Base-by-base conservation (phyloP, 495 filamentous ascomycete genomes). In the Penicillium tannophilum region DNA sequence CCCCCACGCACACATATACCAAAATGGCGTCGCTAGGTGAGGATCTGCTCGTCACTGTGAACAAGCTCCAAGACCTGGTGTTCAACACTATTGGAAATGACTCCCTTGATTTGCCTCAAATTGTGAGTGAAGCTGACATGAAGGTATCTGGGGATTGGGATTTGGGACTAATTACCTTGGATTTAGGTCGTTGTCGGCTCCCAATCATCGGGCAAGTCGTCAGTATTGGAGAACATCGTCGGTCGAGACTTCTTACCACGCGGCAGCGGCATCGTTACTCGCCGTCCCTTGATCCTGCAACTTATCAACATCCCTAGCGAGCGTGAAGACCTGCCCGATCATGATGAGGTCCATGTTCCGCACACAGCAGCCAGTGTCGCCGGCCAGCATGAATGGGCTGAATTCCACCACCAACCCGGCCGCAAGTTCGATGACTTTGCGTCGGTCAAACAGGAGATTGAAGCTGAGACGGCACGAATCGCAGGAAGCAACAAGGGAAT, bases 31-130 rank as follows among this genome's bases (percentile, higher is more conserved):
- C 84, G 58, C 84, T 97, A 54, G 94, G 94, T 66, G 94, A 98
- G 67, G 92, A 97, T 72, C 79, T 98, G 71, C 83, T 98, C 69
- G 84, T 84, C 55, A 93, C 89, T 50, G 94, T 98, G 71, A 98
- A 98, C 78, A 93, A 93, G 78, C 83, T 98, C 60, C 95, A 98
- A 69, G 94, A 99, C 76, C 76, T 99, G 68, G 94, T 98, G 57
- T 98, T 98, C 79, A 98, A 98, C 79, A 98, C 95, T 52, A 98
- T 98, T 71, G 95, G 94, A 70, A 97, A 94, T 77, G 94, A 99
- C 71, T 97, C 93, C 36, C 85, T 99, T 54, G 94, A 99, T 76
- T 76, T 99, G 42, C 94, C 94, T 53, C 94, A 99, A 74, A 99
- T 99, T 79, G 94, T 98, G 87, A 72, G 88, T 77, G 41, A 39